Percentiles rank a stretch among this genome's conserved stretches.
These are phyloP conservation scores for Pseudogymnoascus sp. DNA, from an alignment of 2,329 filamentous ascomycete species.

Conservation along the genomic window DNA sequence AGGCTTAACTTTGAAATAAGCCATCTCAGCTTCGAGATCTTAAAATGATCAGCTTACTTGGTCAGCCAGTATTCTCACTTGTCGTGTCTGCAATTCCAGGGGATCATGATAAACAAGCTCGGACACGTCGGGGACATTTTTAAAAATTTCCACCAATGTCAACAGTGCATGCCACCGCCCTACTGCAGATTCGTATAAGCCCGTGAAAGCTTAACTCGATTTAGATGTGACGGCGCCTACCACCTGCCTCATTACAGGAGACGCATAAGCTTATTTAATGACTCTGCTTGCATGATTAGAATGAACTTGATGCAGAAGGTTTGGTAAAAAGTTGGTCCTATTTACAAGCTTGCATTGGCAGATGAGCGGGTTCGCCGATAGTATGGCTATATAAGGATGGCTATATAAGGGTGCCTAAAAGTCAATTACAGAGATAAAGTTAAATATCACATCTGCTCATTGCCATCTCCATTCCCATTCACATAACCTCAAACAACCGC, in stretches of 20 bases:
- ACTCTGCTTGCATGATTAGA: not conserved
- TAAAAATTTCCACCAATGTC: not conserved
- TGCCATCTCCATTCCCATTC: not conserved
- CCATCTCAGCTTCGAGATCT: not conserved
- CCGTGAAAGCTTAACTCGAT: not conserved
- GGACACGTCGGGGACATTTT: not conserved
- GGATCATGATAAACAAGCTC: not conserved
- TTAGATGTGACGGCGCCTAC: not conserved
- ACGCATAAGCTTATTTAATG: constrained; percentile 4
- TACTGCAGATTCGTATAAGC: not conserved
- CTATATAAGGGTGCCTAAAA: not conserved
- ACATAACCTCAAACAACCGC: not conserved
- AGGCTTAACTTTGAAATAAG: not conserved
- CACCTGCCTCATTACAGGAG: not conserved
- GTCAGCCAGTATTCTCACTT: not conserved
- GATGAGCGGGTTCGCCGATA: not conserved
- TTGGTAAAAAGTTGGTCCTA: not conserved
- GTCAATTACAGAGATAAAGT: not conserved
- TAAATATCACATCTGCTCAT: not conserved
- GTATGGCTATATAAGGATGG: not conserved
- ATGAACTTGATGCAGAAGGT: not conserved
- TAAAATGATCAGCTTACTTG: not conserved
- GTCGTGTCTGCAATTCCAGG: not conserved
- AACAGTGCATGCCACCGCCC: not conserved
- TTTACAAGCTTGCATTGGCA: not conserved